These are phyloP conservation scores for Cordia subcordata DNA, from an alignment of 257 asterid species.

Conservation along the genomic window DNA sequence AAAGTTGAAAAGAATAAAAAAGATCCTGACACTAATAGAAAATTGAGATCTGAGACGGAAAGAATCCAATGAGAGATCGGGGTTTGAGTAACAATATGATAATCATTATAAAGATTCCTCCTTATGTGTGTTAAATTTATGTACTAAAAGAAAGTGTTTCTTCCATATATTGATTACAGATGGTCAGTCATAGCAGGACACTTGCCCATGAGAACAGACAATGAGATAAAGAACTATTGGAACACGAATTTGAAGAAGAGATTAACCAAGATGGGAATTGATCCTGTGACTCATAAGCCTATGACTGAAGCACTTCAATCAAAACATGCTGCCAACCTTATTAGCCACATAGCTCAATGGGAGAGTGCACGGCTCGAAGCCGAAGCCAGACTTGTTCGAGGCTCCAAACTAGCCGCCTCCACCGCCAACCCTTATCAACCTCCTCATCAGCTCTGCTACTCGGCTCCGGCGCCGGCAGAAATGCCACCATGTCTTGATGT, in stretches of 20 bases:
- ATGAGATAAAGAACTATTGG: constrained; percentile 12
- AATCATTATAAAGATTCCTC: no score
- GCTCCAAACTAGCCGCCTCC: neutral
- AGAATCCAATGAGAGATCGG: no score
- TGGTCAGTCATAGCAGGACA: constrained; percentile 17
- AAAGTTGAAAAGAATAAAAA: no score
- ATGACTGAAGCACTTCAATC: constrained; percentile 4
- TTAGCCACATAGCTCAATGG: constrained; percentile 20
- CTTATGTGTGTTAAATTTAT: no score
- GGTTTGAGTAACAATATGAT: no score
- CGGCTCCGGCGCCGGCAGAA: neutral
- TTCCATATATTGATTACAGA: neutral
- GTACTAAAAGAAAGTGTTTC: neutral
- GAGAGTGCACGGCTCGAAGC: constrained; percentile 15
- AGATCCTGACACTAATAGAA: no score
- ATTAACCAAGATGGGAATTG: constrained; percentile 12
- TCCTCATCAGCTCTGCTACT: neutral
- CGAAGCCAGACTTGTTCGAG: constrained; percentile 6
- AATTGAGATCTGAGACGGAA: no score
- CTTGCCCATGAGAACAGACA: constrained; percentile 14
- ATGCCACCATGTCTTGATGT: constrained; percentile 45
- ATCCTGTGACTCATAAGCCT: constrained; percentile 10
- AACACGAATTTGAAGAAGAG: constrained; percentile 9
- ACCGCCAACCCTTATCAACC: neutral
- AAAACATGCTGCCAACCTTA: constrained; percentile 10